phyloP scores from a whole-genome alignment of 148 eudicot species.

The Dysphania ambrosioides region DNA sequence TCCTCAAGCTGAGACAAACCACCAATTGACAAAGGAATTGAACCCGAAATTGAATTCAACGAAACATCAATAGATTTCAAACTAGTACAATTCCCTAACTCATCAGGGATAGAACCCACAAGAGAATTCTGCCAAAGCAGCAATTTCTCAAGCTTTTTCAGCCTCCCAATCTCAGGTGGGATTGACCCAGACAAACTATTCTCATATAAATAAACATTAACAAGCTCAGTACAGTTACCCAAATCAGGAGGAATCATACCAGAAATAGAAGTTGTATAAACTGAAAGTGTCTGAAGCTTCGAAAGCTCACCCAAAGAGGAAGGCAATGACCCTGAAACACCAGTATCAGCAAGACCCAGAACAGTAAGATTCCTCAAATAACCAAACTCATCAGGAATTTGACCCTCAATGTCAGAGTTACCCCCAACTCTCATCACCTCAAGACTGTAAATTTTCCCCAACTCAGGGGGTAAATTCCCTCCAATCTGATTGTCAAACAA shows the following conservation, averaged over 20 bases:
- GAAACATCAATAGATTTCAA: constrained; percentile 60
- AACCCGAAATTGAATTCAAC: constrained; percentile 58
- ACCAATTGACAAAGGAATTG: constrained; percentile 59
- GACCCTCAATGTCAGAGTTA: constrained; percentile 48
- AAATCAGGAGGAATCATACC: constrained; percentile 64
- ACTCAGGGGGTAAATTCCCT: constrained; percentile 43
- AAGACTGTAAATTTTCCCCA: constrained; percentile 32
- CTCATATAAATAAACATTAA: constrained; percentile 59
- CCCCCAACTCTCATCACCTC: constrained; percentile 49
- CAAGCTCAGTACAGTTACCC: constrained; percentile 72
- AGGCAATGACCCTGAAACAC: constrained; percentile 53
- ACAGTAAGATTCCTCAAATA: constrained; percentile 43
- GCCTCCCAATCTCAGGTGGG: constrained; percentile 56
- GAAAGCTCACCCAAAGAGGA: constrained; percentile 43
- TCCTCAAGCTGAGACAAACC: constrained; percentile 47
- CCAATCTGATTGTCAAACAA: constrained; percentile 45
- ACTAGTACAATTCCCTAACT: constrained; percentile 64
- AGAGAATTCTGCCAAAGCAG: constrained; percentile 67
- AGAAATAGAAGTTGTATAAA: constrained; percentile 61
- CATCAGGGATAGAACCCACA: constrained; percentile 50
- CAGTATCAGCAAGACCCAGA: constrained; percentile 59
- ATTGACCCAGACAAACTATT: constrained; percentile 63
- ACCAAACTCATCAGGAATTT: constrained; percentile 47
- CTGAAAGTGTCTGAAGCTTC: constrained; percentile 54
- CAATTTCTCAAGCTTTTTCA: constrained; percentile 47